Base-by-base conservation (phyloP, 805 yeast species). In the Wickerhamiella bombiphila region DNA sequence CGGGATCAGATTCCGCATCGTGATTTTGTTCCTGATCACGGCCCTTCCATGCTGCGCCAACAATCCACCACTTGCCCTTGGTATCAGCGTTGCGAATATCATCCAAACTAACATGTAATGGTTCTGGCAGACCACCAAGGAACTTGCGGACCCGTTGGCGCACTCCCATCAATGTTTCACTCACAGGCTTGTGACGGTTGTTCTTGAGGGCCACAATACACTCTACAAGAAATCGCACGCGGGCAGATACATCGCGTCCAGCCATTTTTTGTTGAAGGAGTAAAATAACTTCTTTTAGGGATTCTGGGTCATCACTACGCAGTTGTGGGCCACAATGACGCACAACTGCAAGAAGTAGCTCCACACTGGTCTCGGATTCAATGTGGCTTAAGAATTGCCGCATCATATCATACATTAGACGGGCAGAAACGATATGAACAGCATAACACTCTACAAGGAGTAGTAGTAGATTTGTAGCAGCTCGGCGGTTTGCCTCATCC, bases 21-120 rank as follows among this genome's bases (percentile, higher is more conserved):
- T 52, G 56, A 20, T 55, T 50, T 3, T 34, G 20, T 4, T 16
- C 36, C 4, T 36, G 25, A 3, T 33, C 31, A 5, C 32, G n/a
- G 2, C 94, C 95, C 51, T 74, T 81, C 95, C 96, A 91, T 0
- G 98, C 94, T 1, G 97, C 81, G 35, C 99, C 99, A 22, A 91
- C 88, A 22, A 91, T 65, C 99, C 99, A 91, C 99, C 99, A 91
- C 58, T 88, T 91, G 40, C 99, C 99, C 46, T 74, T 73, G 1
- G 77, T 71, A 11, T 77, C 80, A 18, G 82, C 68, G 43, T 71
- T 73, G 35, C 70, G 73, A 40, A 91, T 83, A 60, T 91, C 99
- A 33, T 73, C 76, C 16, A 88, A 61, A 2, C 81, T 63, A 0
- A 91, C 97, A 47, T 80, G 83, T 19, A 91, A 65, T 2, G 98